Evolutionary conservation across 371 early-diverging fungal genomes (phyloP), one percentile per base, ranked within the genome.

Genomic region (Mucor piriformis): DNA sequence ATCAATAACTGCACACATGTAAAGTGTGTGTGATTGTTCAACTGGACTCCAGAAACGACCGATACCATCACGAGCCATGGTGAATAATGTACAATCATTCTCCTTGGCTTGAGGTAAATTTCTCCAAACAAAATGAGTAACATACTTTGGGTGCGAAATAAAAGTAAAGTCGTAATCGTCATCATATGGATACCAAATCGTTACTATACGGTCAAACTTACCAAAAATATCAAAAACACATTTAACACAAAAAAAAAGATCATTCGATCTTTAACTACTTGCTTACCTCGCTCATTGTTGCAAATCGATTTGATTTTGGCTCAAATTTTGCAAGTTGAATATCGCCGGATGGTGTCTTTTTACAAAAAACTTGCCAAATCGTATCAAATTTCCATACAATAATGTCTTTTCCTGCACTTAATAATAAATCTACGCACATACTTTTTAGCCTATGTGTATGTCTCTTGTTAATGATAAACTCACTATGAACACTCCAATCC

Each of bases 31-130:
- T 0, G 82, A 81, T 18, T 76, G 70, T 3, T 70, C 59, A 0
- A 69, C 72, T 3, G 87, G 87, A n/a, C 84, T 76, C 92, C 94
- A 93, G n/a, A 93, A 79, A 6, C 92, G 81, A 43, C 88, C 83
- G 20, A 89, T 80, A 10, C 86, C 88, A 61, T 92, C 92, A 20
- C 72, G 72, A n/a, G 83, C 79, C 79, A 84, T 82, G 1, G 94
- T 90, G 50, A 91, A 81, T 8, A 93, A 66, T 6, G 87, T 82
- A 52, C 84, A 85, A 23, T 73, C 74, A 1, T 59, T 54, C 33
- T 62, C 69, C 40, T 27, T 32, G n/a, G 44, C 42, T 20, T n/a
- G 32, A 2, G 77, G 66, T 11, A 82, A 57, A 43, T 77, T 69
- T 49, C 90, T 63, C 94, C 94, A 93, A 15, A 81, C 81, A 63